A percentile compares a stretch with the other conserved stretches of the same genome.
Conservation (phyloP, 2,329 filamentous ascomycete genomes). For the Fusarium tjaetaba region DNA sequence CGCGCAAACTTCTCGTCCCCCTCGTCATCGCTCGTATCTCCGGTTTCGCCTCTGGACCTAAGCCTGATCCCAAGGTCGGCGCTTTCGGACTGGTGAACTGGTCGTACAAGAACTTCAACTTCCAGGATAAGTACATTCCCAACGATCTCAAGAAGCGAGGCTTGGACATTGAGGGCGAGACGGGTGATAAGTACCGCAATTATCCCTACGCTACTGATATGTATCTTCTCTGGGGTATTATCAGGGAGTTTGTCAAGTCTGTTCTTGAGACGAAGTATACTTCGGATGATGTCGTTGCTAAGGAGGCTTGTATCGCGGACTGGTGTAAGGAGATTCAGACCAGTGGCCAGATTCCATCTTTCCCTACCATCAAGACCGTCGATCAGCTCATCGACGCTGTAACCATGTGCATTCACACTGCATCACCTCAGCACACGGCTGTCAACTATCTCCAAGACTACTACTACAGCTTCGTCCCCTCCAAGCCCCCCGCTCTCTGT, state of each 20-base stretch:
- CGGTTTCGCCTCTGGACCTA: background rate
- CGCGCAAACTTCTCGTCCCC: constrained; percentile 6
- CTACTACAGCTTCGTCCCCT: constrained; percentile 30
- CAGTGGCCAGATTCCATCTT: constrained; percentile 5
- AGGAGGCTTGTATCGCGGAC: background rate
- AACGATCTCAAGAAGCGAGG: constrained; percentile 37
- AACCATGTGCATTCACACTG: constrained; percentile 34
- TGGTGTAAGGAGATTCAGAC: constrained; percentile 30
- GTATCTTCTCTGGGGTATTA: constrained; percentile 3
- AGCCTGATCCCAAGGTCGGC: background rate
- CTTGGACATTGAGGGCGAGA: constrained; percentile 16
- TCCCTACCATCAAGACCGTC: constrained; percentile 25
- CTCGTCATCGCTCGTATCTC: constrained; percentile 18
- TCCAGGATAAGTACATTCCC: constrained; percentile 32
- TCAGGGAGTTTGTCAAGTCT: constrained; percentile 20
- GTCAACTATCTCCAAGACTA: constrained; percentile 36
- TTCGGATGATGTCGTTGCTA: background rate
- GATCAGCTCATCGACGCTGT: constrained; percentile 29
- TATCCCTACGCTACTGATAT: constrained; percentile 28
- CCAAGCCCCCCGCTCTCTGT: constrained; percentile 29
- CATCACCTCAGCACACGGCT: constrained; percentile 23
- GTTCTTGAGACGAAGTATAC: constrained; percentile 22
- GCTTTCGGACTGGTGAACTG: constrained; percentile 1
- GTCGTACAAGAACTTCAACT: constrained; percentile 32
- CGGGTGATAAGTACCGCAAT: constrained; percentile 23